phyloP scores from a whole-genome alignment of 139 green algal genomes.

The Zygnema circumcarinatum region DNA sequence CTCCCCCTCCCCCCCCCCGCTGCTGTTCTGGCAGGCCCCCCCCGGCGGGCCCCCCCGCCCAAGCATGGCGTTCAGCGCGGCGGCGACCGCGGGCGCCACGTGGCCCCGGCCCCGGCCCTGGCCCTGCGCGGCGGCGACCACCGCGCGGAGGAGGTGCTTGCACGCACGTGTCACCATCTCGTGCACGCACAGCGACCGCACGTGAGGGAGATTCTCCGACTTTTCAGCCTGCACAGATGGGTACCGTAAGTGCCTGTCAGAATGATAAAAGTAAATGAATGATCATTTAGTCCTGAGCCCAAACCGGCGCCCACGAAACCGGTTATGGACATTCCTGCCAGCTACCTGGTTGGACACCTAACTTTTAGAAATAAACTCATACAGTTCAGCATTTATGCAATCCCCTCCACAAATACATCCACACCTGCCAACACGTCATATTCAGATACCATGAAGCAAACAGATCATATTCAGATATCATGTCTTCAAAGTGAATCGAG shows the following conservation, averaged over 20 bases:
- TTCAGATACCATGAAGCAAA: too few species aligned
- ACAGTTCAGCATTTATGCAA: too few species aligned
- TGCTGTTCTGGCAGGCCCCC: background rate
- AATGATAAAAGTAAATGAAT: background rate
- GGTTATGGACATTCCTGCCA: too few species aligned
- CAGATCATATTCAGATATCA: too few species aligned
- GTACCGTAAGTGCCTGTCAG: background rate
- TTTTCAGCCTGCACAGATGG: slow-evolving; percentile 39
- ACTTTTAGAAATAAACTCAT: too few species aligned
- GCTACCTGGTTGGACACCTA: too few species aligned
- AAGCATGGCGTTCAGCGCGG: slow-evolving; percentile 42
- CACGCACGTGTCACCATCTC: slow-evolving; percentile 61
- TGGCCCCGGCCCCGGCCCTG: background rate
- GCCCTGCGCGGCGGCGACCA: slow-evolving; percentile 3
- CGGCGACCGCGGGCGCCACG: slow-evolving; percentile 21
- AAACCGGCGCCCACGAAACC: too few species aligned
- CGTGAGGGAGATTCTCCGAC: slow-evolving; percentile 57
- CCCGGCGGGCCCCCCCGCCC: background rate
- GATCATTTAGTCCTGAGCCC: too few species aligned
- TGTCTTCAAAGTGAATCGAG: too few species aligned
- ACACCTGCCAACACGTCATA: too few species aligned
- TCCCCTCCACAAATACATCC: too few species aligned
- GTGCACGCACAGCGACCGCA: slow-evolving; percentile 36
- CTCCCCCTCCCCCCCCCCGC: background rate
- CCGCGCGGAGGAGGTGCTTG: slow-evolving; percentile 55